Conservation (phyloP, 495 filamentous ascomycete species). For the Trichocladium antarcticum region DNA sequence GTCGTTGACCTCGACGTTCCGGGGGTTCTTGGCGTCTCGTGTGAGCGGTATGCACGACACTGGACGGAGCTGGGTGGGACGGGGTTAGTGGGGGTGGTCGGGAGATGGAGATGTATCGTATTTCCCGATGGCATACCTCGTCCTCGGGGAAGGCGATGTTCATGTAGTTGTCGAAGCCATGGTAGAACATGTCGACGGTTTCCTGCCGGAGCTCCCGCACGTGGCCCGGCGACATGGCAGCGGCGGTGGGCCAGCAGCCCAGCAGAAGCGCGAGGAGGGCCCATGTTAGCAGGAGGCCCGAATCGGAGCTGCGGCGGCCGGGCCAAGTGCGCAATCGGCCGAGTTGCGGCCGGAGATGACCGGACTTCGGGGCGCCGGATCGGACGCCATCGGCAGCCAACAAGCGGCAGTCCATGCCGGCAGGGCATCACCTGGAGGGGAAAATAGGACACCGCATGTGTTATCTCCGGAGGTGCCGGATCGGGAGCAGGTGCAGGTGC, state of each 20-base stretch:
- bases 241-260: constrained; percentile 23
- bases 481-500: background rate
- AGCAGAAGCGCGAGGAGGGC: constrained; percentile 10
- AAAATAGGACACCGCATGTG: constrained; percentile 29
- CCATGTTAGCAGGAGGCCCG: constrained; percentile 5
- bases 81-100: constrained; percentile 1
- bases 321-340: background rate
- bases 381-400: constrained; percentile 16
- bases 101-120: constrained; percentile 4
- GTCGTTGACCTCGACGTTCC: constrained; percentile 83
- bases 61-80: constrained; percentile 52
- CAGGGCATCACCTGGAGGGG: constrained; percentile 36
- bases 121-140: constrained; percentile 50
- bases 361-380: constrained; percentile 4
- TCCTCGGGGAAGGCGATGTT: constrained; percentile 90
- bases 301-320: background rate
- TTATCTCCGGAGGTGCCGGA: constrained; percentile 1
- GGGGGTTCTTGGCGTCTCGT: constrained; percentile 68
- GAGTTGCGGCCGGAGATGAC: background rate
- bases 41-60: constrained; percentile 73
- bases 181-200: constrained; percentile 88
- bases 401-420: constrained; percentile 26
- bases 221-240: constrained; percentile 42
- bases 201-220: constrained; percentile 50
- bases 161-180: constrained; percentile 95